Evolutionary conservation across 164 flowering plant genomes (phyloP).

Genomic region (Annona cherimola): DNA sequence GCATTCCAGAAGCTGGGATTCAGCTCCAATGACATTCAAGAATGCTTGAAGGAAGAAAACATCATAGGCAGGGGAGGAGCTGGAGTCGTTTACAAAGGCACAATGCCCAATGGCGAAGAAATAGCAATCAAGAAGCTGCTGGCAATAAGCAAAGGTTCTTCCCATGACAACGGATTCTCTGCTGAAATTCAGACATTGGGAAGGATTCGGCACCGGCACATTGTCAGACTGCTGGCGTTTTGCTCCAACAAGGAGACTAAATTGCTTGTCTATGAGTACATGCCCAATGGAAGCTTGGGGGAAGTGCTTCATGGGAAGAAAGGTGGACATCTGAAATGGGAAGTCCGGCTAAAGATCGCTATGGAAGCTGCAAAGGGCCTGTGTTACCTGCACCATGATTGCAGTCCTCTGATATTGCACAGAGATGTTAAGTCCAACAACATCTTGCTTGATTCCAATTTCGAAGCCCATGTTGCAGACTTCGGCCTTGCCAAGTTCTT

Average conservation of each 20-base stretch:
- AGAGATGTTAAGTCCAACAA: slow-evolving; percentile 79
- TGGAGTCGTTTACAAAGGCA: slow-evolving; percentile 60
- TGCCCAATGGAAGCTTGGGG: slow-evolving; percentile 80
- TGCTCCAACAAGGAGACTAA: slow-evolving; percentile 62
- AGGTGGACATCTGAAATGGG: slow-evolving; percentile 58
- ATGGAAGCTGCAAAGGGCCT: slow-evolving; percentile 70
- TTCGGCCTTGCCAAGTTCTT: slow-evolving; percentile 76
- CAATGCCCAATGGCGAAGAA: slow-evolving; percentile 50
- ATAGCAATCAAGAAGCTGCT: slow-evolving; percentile 64
- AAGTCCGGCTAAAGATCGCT: slow-evolving; percentile 53
- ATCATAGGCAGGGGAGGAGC: slow-evolving; percentile 80
- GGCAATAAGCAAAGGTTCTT: slow-evolving; percentile 49
- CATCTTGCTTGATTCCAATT: slow-evolving; percentile 53
- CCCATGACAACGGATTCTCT: slow-evolving; percentile 60
- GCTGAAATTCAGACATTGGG: slow-evolving; percentile 70
- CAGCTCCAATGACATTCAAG: slow-evolving; percentile 46
- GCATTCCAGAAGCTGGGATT: slow-evolving; percentile 64
- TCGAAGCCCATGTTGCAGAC: slow-evolving; percentile 81
- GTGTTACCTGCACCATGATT: slow-evolving; percentile 78
- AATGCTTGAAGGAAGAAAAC: slow-evolving; percentile 57
- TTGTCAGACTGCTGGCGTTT: slow-evolving; percentile 54
- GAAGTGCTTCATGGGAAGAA: slow-evolving; percentile 65
- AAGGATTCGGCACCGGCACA: slow-evolving; percentile 59
- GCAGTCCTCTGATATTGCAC: slow-evolving; percentile 63
- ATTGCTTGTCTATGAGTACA: slow-evolving; percentile 71